Percentiles rank a stretch among this genome's conserved stretches.
phyloP scores from a whole-genome alignment of 306 rosid genomes.

The Dalbergia cochinchinensis region DNA sequence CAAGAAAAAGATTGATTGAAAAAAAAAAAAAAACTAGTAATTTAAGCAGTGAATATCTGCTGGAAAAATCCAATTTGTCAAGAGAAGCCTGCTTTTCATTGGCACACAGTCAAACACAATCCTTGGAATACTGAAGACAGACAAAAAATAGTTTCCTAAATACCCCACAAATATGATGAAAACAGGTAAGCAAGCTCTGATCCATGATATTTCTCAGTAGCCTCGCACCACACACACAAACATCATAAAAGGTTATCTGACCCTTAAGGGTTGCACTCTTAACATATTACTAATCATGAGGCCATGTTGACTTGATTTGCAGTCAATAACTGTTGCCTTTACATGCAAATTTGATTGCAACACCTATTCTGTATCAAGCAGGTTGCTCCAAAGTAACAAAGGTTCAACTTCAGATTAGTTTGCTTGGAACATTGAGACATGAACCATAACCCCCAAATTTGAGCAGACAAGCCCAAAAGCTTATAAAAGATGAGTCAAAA shows the following conservation, averaged over 20 bases:
- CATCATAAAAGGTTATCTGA: slow-evolving; percentile 8
- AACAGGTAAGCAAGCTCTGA: background rate
- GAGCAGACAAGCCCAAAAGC: slow-evolving; percentile 8
- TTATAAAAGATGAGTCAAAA: background rate
- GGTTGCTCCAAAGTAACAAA: slow-evolving; percentile 9
- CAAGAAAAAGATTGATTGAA: background rate
- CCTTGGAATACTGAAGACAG: background rate
- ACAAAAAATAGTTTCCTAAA: background rate
- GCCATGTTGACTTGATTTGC: background rate
- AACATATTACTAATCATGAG: background rate
- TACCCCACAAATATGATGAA: background rate
- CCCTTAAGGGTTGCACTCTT: background rate
- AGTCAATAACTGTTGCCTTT: slow-evolving; percentile 3
- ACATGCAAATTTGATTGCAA: slow-evolving; percentile 25
- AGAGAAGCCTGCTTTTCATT: background rate
- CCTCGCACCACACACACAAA: background rate
- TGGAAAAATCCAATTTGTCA: background rate
- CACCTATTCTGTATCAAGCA: background rate
- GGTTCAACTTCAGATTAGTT: background rate
- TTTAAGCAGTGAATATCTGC: background rate
- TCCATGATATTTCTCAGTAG: background rate
- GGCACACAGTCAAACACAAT: slow-evolving; percentile 18
- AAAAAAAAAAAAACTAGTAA: background rate
- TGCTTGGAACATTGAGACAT: slow-evolving; percentile 1
- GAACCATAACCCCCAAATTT: slow-evolving; percentile 14